Evolutionary conservation across 2,329 filamentous ascomycete species (phyloP), one percentile per base, ranked within the genome.

Genomic region (Samsoniella hepiali): DNA sequence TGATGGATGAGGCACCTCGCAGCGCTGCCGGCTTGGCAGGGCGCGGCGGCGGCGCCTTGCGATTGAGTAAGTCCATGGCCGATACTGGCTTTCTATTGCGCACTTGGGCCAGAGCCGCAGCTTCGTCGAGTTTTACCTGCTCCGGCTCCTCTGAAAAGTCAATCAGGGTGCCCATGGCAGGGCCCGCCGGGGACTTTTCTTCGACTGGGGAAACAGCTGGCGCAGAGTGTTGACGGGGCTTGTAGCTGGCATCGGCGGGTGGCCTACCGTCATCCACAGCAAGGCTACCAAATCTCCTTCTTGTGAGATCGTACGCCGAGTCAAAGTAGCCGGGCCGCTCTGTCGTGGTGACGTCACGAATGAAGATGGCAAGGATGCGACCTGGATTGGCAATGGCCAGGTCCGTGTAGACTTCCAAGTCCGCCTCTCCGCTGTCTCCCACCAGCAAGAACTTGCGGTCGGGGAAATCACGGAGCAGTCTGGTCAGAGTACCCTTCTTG

Each of bases 371-470:
- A 36, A 93, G 79, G 2, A 99, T 88, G 34, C 91, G 86, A 0
- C 91, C 90, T 0, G 93, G 94, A 69, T 98, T 89, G 2, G 91
- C 87, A 40, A 94, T 72, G 0, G 90, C 93, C n/a, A 97, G 84
- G 67, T 99, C 95, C 0, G 93, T 97, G 72, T 99, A 99, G 0
- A 98, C 93, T 74, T 99, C 96, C 3, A 99, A 81, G 76, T 99
- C 96, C 8, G 94, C 95, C 76, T 99, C 95, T 44, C 96, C 95
- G 69, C 93, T 97, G 73, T 99, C 95, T 9, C 95, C 95, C 10
- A 98, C 90, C 2, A 99, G 82, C 3, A 99, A 85, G 71, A 99
- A 99, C 69, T 87, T 91, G 51, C 95, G 83, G 57, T 93, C 84
- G 0, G 95, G 95, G 69, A 99, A 99, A 73, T 99, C 96, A 61